Evolutionary conservation across 169 alveolate genomes (phyloP).

Genomic region (Plasmodium knowlesi): DNA sequence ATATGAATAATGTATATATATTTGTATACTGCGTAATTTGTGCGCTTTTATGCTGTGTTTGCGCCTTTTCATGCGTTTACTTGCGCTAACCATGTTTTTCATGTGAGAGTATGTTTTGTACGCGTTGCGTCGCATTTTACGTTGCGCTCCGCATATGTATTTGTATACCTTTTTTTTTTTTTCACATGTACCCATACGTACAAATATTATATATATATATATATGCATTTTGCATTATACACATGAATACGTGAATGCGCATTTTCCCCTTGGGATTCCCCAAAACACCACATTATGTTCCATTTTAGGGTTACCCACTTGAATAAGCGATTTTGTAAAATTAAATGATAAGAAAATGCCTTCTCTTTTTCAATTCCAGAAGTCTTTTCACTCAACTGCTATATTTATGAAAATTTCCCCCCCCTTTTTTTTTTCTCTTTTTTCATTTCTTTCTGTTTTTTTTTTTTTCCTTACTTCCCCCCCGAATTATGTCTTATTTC

Average conservation of each 20-base stretch:
- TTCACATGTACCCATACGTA: not conserved
- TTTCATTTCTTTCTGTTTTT: not conserved
- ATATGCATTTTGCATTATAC: not conserved
- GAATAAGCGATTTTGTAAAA: not conserved
- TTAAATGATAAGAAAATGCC: not conserved
- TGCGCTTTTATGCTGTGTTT: not conserved
- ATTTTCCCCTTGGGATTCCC: not conserved
- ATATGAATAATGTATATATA: not conserved
- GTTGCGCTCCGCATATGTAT: not conserved
- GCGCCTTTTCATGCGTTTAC: not conserved
- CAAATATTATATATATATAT: not conserved
- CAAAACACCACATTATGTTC: not conserved
- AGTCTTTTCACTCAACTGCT: conserved; percentile 26
- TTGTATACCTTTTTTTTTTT: not conserved
- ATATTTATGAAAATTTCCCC: not conserved
- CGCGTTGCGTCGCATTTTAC: not conserved
- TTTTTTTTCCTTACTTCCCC: not conserved
- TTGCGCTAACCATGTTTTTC: not conserved
- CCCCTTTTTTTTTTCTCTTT: not conserved
- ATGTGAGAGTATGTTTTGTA: not conserved
- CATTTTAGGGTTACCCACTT: not conserved
- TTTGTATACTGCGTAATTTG: not conserved
- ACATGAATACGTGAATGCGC: not conserved
- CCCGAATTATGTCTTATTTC: conserved; percentile 37
- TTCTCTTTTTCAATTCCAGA: conserved; percentile 9